Evolutionary conservation across 495 filamentous ascomycete genomes (phyloP).

Genomic region (Lentithecium fluviatile): DNA sequence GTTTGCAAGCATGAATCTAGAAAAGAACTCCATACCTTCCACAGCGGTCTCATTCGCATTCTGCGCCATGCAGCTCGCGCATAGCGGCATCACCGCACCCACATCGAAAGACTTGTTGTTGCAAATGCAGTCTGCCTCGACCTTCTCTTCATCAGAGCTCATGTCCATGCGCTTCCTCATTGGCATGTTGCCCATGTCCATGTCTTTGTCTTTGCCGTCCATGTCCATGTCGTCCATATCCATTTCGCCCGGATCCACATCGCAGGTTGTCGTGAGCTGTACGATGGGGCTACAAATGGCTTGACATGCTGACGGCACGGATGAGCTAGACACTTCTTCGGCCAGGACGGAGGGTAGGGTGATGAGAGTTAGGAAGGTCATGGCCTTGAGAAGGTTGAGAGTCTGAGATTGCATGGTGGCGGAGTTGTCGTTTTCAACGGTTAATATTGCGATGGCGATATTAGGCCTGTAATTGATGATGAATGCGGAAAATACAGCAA

Average conservation of each 20-base stretch:
- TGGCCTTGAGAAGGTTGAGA: too few species aligned
- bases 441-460: too few species aligned
- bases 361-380: too few species aligned
- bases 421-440: too few species aligned
- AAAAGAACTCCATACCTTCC: background rate
- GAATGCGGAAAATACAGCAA: too few species aligned
- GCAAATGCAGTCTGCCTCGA: constrained; percentile 2
- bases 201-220: background rate
- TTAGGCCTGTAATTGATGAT: too few species aligned
- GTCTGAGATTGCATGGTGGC: too few species aligned
- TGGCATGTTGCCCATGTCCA: background rate
- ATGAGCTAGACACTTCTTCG: background rate
- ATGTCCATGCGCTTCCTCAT: too few species aligned
- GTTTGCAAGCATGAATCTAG: background rate
- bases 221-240: background rate
- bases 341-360: background rate
- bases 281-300: background rate
- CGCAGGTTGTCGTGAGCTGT: background rate
- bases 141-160: background rate
- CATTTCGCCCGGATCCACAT: background rate
- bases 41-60: background rate
- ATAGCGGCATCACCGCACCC: background rate
- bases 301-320: background rate
- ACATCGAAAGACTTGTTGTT: constrained; percentile 9
- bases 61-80: constrained; percentile 7